phyloP scores from a whole-genome alignment of 2,329 filamentous ascomycete genomes.

The Fusarium pseudonygamai region DNA sequence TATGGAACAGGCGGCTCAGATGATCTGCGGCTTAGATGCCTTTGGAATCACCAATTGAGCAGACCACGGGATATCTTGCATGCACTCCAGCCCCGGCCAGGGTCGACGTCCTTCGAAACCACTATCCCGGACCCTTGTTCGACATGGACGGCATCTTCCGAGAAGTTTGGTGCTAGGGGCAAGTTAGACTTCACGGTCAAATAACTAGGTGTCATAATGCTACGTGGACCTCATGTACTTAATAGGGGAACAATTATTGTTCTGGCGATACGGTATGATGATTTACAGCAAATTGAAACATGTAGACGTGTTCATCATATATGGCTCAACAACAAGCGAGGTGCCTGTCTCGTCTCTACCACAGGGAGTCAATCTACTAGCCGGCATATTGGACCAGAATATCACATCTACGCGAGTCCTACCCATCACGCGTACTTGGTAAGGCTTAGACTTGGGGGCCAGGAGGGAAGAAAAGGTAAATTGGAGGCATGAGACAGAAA shows the following conservation, averaged over 20 bases:
- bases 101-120: slow-evolving; percentile 4
- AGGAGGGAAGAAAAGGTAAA: neutral
- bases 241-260: slow-evolving; percentile 4
- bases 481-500: slow-evolving; percentile 15
- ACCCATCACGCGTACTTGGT: neutral
- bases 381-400: slow-evolving; percentile 2
- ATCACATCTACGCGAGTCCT: neutral
- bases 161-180: neutral
- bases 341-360: neutral
- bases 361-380: neutral
- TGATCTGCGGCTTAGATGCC: slow-evolving; percentile 32
- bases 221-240: slow-evolving; percentile 7
- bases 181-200: slow-evolving; percentile 14
- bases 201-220: slow-evolving; percentile 14
- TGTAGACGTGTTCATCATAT: neutral
- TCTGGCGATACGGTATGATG: neutral
- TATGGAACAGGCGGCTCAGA: slow-evolving; percentile 12
- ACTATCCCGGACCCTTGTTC: slow-evolving; percentile 12
- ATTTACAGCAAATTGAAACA: neutral
- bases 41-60: slow-evolving; percentile 33
- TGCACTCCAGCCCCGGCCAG: neutral
- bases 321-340: slow-evolving; percentile 5
- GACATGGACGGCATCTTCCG: slow-evolving; percentile 27
- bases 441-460: slow-evolving; percentile 5
- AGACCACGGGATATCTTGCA: slow-evolving; percentile 16